Conservation (phyloP, 73 alveolate genomes). For the Effrenium voratum region DNA sequence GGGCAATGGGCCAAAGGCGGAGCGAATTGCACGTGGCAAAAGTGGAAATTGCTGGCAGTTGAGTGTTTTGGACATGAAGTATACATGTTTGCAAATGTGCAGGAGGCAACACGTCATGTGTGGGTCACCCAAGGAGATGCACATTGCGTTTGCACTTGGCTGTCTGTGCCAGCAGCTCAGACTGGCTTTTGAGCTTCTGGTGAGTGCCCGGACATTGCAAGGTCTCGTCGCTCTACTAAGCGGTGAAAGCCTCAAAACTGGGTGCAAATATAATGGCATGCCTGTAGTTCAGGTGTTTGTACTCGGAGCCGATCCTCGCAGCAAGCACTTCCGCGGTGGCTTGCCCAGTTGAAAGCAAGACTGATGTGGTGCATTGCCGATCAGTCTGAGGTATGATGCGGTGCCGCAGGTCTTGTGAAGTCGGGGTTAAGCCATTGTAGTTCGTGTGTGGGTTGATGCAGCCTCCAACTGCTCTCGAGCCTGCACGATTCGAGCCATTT, state of each 20-base stretch:
- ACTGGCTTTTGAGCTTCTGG: background rate
- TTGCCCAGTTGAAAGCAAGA: background rate
- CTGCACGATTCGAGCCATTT: background rate
- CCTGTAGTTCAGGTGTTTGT: background rate
- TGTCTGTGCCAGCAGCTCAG: background rate
- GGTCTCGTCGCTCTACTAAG: slow-evolving; percentile 64
- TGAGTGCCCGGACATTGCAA: background rate
- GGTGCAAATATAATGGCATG: background rate
- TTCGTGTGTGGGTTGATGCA: background rate
- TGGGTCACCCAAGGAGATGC: slow-evolving; percentile 18
- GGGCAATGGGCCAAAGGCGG: background rate
- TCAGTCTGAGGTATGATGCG: slow-evolving; percentile 37
- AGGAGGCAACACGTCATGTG: background rate
- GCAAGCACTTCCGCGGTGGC: slow-evolving; percentile 51
- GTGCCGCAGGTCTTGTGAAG: slow-evolving; percentile 55
- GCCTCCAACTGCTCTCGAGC: background rate
- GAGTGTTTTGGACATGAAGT: background rate
- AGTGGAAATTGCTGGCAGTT: background rate
- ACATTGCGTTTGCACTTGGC: slow-evolving; percentile 45
- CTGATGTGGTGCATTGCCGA: no score
- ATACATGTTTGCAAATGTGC: background rate
- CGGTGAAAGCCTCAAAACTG: background rate
- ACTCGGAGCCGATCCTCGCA: slow-evolving; percentile 14
- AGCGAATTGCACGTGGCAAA: background rate
- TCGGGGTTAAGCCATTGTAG: background rate